Base-by-base conservation (phyloP, 106 monocot genomes). In the Iris macrosiphon region DNA sequence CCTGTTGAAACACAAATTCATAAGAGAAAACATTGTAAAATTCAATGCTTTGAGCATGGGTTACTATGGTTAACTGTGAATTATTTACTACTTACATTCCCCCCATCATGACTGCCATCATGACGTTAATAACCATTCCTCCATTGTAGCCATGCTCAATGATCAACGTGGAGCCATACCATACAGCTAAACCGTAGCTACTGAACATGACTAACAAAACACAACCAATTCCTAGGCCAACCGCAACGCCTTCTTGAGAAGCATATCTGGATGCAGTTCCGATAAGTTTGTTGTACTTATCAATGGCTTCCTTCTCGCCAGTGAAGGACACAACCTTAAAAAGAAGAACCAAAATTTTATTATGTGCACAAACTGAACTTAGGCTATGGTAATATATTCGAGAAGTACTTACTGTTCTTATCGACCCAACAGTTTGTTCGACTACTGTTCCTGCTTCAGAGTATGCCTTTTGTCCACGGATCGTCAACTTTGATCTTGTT, bases 101-200 rank as follows among this genome's bases (percentile, higher is more conserved):
- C 10, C 81, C 81, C 0, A 40, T 72, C 81, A 90, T 68, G 30
- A 85, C 74, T 14, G 81, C 67, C 1, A 85, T 2, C 22, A 85
- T 64, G 25, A 90, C 62, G 57, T 75, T 81, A 34, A 90, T 48
- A n/a, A 90, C 67, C 0, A n/a, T 26, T 7, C 90, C 90, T 9
- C 90, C 90, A 35, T n/a, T 77, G 52, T 90, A 90, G 4, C 85
- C 85, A 35, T 77, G 68, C 1, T 60, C 51, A n/a, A 90, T 26
- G 22, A 90, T 81, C 65, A 90, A 38, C 28, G 30, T 81, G 46
- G 71, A 57, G 20, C 90, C 85, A 43, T 75, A 90, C 90, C 90
- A 90, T 8, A 71, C 41, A 13, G 70, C 85, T 19, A 85, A 63
- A 4, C 68, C 80, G 49, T 85, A 90, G 59, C 74, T 80, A 45